These are phyloP conservation scores for Colletotrichum cereale DNA, from an alignment of 2,329 filamentous ascomycete species.

Conservation along the genomic window DNA sequence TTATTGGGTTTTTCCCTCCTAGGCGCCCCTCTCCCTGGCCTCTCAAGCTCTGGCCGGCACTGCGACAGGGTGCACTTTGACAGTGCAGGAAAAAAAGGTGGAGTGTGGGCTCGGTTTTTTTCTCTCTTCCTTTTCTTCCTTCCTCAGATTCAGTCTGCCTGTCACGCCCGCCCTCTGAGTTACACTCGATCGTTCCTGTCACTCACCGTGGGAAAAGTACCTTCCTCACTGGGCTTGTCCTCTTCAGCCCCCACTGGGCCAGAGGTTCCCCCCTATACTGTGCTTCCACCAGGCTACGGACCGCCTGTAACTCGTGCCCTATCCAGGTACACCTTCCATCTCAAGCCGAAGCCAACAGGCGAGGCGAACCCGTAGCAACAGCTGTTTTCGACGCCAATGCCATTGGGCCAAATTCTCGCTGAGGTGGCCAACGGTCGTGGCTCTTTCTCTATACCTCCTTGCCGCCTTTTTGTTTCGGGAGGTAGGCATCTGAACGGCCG, in stretches of 20 bases:
- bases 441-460: neutral
- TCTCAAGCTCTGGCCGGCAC: slow-evolving; percentile 24
- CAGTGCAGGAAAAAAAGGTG: slow-evolving; percentile 36
- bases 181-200: slow-evolving; percentile 3
- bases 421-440: neutral
- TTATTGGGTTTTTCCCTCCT: slow-evolving; percentile 40
- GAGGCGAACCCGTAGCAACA: slow-evolving; percentile 6
- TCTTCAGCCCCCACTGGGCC: neutral
- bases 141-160: slow-evolving; percentile 13
- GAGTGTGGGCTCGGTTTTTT: slow-evolving; percentile 16
- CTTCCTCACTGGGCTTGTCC: neutral
- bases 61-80: slow-evolving; percentile 21
- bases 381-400: slow-evolving; percentile 25
- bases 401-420: slow-evolving; percentile 5
- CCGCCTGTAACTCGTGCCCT: slow-evolving; percentile 7
- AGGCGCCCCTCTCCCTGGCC: slow-evolving; percentile 33
- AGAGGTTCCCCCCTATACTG: neutral
- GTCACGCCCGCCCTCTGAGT: slow-evolving; percentile 9
- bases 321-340: neutral
- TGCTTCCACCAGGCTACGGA: neutral
- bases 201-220: slow-evolving; percentile 1
- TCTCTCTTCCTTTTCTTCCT: neutral
- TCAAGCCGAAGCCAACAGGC: neutral
- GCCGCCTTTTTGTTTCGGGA: neutral
- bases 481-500: neutral